These are phyloP conservation scores for Nigrospora osmanthi DNA, from an alignment of 2,329 filamentous ascomycete genomes.

Conservation along the genomic window DNA sequence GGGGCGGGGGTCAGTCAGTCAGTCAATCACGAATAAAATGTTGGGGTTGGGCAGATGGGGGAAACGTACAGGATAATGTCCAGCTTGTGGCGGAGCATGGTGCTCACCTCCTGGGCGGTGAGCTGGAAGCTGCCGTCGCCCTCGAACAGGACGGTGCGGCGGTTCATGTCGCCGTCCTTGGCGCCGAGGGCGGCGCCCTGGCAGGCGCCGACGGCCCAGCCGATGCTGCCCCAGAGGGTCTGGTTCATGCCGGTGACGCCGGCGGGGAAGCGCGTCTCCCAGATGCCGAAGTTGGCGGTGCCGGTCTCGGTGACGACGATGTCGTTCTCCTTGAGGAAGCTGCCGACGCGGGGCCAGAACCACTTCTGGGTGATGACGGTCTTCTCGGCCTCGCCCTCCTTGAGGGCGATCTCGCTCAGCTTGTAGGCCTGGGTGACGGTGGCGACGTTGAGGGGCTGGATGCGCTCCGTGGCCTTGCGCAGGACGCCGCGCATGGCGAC, in stretches of 20 bases:
- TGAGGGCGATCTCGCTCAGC: constrained; percentile 24
- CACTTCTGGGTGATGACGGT: constrained; percentile 58
- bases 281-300: constrained; percentile 81
- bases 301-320: constrained; percentile 82
- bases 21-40: not conserved
- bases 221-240: constrained; percentile 64
- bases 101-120: constrained; percentile 76
- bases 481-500: constrained; percentile 74
- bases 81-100: constrained; percentile 69
- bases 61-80: constrained; percentile 64
- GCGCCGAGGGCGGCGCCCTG: constrained; percentile 66
- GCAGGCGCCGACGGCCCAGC: constrained; percentile 51
- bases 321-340: constrained; percentile 65
- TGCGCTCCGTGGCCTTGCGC: constrained; percentile 54
- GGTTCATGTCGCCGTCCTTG: constrained; percentile 45
- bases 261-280: constrained; percentile 72
- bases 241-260: constrained; percentile 77
- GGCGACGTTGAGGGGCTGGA: constrained; percentile 51
- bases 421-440: constrained; percentile 46
- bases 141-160: constrained; percentile 76
- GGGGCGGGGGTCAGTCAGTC: constrained; percentile 11
- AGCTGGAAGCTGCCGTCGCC: constrained; percentile 84
- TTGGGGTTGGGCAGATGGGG: not conserved
- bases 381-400: constrained; percentile 29
- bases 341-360: constrained; percentile 70